phyloP scores from a whole-genome alignment of 768 basidiomycete species.

The Grammothele lineata region DNA sequence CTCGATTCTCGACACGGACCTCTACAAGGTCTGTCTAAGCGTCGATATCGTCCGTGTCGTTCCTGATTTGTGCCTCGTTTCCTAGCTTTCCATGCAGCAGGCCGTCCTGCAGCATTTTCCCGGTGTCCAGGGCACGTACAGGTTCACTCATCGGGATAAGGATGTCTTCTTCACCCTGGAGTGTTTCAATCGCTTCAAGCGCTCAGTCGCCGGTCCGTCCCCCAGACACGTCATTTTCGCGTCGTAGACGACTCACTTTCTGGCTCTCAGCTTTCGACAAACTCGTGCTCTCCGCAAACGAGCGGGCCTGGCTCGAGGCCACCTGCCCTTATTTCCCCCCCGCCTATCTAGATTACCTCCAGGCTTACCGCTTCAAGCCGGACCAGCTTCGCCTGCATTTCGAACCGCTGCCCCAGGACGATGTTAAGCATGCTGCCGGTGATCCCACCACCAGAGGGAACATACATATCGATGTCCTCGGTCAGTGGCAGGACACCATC shows the following conservation, averaged over 20 bases:
- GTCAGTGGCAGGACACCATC: slow-evolving; percentile 81
- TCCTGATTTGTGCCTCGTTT: neutral
- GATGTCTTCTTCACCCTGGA: slow-evolving; percentile 60
- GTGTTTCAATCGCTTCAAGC: slow-evolving; percentile 57
- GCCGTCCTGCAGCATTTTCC: slow-evolving; percentile 79
- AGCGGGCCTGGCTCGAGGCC: slow-evolving; percentile 60
- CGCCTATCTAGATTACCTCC: slow-evolving; percentile 75
- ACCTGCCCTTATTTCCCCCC: slow-evolving; percentile 72
- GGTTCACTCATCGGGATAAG: slow-evolving; percentile 75
- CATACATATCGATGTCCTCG: slow-evolving; percentile 68
- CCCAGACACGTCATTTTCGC: neutral
- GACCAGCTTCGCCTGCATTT: slow-evolving; percentile 68
- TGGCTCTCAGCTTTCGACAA: slow-evolving; percentile 55
- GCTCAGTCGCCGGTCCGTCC: slow-evolving; percentile 52
- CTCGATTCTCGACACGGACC: slow-evolving; percentile 87
- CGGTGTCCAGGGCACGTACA: slow-evolving; percentile 63
- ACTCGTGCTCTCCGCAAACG: slow-evolving; percentile 54
- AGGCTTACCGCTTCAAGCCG: slow-evolving; percentile 65
- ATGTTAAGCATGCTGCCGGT: too few species aligned
- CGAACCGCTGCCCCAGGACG: slow-evolving; percentile 42
- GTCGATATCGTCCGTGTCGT: neutral
- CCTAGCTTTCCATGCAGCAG: slow-evolving; percentile 92
- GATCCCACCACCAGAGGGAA: slow-evolving; percentile 6
- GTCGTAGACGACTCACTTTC: neutral
- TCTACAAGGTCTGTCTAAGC: slow-evolving; percentile 76